A percentile compares a stretch with the other conserved stretches of the same genome.
Conservation (phyloP, 2,329 filamentous ascomycete species). For the Xylariaceae sp. region DNA sequence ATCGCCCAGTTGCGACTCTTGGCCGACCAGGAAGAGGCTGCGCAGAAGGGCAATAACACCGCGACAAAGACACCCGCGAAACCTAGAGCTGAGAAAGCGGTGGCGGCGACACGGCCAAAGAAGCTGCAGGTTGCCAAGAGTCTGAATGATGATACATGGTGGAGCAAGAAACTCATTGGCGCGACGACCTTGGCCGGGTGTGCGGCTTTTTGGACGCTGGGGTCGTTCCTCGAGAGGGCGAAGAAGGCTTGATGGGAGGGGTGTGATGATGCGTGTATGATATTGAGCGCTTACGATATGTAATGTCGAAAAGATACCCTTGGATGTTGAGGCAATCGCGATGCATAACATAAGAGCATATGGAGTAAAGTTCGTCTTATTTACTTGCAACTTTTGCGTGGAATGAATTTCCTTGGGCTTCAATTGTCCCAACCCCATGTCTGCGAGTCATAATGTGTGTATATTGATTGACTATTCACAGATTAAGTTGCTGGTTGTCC, state of each 20-base stretch:
- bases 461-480: too few relatives aligned
- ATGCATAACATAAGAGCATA: too few relatives aligned
- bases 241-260: too few relatives aligned
- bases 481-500: too few relatives aligned
- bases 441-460: too few relatives aligned
- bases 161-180: constrained; percentile 61
- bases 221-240: constrained; percentile 46
- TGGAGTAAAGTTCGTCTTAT: too few relatives aligned
- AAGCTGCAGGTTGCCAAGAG: constrained; percentile 54
- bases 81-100: too few relatives aligned
- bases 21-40: constrained; percentile 43
- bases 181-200: constrained; percentile 60
- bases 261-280: constrained; percentile 1
- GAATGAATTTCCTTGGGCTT: too few relatives aligned
- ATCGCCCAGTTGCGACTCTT: constrained; percentile 52
- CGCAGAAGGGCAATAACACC: constrained; percentile 25
- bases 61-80: constrained; percentile 16
- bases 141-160: constrained; percentile 63
- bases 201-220: constrained; percentile 54
- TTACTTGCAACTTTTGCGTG: too few relatives aligned
- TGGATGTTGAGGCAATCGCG: neutral
- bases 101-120: too few relatives aligned
- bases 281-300: neutral
- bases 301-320: neutral
- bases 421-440: too few relatives aligned